Percentiles rank a stretch among this genome's conserved stretches.
Evolutionary conservation across 176 grass and related monocot genomes (phyloP).

Genomic region (Poa annua): DNA sequence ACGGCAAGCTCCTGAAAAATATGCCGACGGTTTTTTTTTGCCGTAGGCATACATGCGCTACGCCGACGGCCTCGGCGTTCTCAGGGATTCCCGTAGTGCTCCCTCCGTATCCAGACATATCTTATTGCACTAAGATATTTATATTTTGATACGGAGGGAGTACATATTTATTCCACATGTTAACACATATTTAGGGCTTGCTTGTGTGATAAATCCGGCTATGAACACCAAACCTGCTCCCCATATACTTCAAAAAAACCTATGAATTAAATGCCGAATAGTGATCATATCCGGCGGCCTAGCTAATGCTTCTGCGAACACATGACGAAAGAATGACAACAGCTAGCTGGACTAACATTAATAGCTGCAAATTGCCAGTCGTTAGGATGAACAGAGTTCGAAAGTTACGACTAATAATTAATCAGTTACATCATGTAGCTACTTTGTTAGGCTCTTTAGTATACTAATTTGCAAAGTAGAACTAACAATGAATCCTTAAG

Average conservation of each 20-base stretch:
- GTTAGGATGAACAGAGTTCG: background rate
- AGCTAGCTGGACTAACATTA: background rate
- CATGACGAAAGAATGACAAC: background rate
- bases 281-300: background rate
- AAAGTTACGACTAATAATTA: background rate
- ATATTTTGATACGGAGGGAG: no score
- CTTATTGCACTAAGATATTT: no score
- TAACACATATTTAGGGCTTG: background rate
- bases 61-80: no score
- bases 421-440: background rate
- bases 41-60: no score
- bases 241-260: no score
- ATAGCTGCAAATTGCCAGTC: background rate
- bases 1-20: no score
- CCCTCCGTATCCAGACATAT: no score
- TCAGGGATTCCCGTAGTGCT: no score
- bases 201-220: background rate
- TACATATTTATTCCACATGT: background rate
- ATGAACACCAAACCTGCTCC: background rate
- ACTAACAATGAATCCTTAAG: slow-evolving; percentile 10
- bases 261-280: no score
- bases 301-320: background rate
- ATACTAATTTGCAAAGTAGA: slow-evolving; percentile 25
- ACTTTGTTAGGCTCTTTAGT: background rate
- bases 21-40: no score